These are phyloP conservation scores for Aspergillus neoniger DNA, from an alignment of 2,329 filamentous ascomycete species.

Conservation along the genomic window DNA sequence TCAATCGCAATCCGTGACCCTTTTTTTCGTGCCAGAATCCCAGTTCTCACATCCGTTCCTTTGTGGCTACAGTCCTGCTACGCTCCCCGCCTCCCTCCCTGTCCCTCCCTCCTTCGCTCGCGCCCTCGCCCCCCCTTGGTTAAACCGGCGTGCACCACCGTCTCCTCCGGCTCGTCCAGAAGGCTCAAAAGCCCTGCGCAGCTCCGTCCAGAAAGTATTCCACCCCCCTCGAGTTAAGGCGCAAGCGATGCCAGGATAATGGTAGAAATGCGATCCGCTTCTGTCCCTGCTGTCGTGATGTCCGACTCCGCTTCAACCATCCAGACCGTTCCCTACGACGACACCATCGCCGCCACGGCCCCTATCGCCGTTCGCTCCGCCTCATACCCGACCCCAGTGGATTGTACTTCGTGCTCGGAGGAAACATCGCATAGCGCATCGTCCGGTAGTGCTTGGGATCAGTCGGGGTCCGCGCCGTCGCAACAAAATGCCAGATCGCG, in stretches of 20 bases:
- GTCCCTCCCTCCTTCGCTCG: not conserved
- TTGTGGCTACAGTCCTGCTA: slow-evolving; percentile 8
- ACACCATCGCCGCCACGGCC: slow-evolving; percentile 26
- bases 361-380: slow-evolving; percentile 30
- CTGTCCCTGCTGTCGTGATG: slow-evolving; percentile 28
- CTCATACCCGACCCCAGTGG: slow-evolving; percentile 29
- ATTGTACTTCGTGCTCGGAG: slow-evolving; percentile 28
- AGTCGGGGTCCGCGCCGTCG: slow-evolving; percentile 14
- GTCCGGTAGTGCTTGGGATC: slow-evolving; percentile 19
- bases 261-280: slow-evolving; percentile 33
- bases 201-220: not conserved
- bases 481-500: slow-evolving; percentile 15
- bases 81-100: slow-evolving; percentile 13
- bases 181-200: not conserved
- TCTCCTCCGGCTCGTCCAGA: not conserved
- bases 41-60: slow-evolving; percentile 14
- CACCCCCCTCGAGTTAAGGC: not conserved
- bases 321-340: slow-evolving; percentile 30
- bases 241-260: slow-evolving; percentile 42
- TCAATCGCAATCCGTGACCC: slow-evolving; percentile 8
- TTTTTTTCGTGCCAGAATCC: slow-evolving; percentile 10
- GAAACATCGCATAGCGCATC: slow-evolving; percentile 28
- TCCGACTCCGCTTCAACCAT: slow-evolving; percentile 30
- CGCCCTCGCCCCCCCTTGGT: not conserved
- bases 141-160: not conserved